Evolutionary conservation across 2,329 filamentous ascomycete genomes (phyloP), one percentile per base, ranked within the genome.

Genomic region (Stagonosporopsis chrysanthemi): DNA sequence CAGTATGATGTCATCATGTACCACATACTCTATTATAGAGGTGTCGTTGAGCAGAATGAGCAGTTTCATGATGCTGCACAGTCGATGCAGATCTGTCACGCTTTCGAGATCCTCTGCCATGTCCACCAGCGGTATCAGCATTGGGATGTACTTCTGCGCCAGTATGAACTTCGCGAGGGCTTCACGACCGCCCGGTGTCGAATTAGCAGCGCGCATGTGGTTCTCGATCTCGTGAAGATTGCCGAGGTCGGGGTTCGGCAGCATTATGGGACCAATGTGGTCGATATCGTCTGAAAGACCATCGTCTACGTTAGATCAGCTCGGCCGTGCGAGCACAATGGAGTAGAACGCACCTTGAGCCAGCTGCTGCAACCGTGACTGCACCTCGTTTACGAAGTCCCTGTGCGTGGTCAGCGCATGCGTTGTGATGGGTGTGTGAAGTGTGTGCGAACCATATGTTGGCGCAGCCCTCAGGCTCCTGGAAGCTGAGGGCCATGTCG

Each of bases 31-130:
- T 70, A 99, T 97, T 62, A 99, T 96, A 57, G 88, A 85, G 28
- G 90, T 96, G 75, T 99, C 95, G 79, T 98, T 99, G 62, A 98
- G 86, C 50, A 98, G 82, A 51, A 99, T 96, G 54, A 98, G 85
- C 57, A 90, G 90, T 82, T 99, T 99, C 91, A 97, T 95, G 74
- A 99, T 97, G 75, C 92, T 97, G 85, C 95, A 99, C 42, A 99
- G 82, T 44, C 90, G 87, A 76, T 98, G 95, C 58, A 99, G 80
- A 72, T 98, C 94, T 22, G 86, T 79, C 8, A 96, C 81, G 74
- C 91, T 93, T 77, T 99, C 92, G 58, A 97, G 84, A 69, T 97
- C 91, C 77, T 99, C 95, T 9, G 95, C 94, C 79, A 91, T 88
- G 57, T 90, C 86, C 43, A 99, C 91, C 47, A 98, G 77, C 1